Base-by-base conservation (phyloP, 2,329 filamentous ascomycete genomes). In the Colletotrichum sansevieriae region DNA sequence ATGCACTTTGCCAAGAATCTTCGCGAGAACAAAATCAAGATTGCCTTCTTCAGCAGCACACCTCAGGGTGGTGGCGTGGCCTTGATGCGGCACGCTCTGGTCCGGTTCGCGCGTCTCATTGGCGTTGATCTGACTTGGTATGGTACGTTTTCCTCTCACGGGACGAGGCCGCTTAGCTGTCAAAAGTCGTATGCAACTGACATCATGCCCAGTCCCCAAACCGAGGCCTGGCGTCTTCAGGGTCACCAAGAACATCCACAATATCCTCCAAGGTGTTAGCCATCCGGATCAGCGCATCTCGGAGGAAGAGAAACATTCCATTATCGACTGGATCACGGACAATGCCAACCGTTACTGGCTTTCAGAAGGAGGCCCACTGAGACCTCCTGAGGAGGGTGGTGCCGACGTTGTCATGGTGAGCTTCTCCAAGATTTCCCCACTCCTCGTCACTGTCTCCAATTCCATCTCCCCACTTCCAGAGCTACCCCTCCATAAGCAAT, bases 201-300 rank as follows among this genome's bases (percentile, higher is more conserved):
- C 68, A 65, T 61, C 57, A 66, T 51, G 18, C 18, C 47, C 29
- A 85, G 92, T 95, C 1, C 93, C 93, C 7, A 94, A 93, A 77
- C 92, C 93, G 22, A 90, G 91, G 58, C 92, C 92, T 3, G 90
- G 91, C 15, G 89, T 95, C 11, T 96, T 96, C 79, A 86, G 92
- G 58, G 91, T 93, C 78, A 96, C 93, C 72, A 96, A 96, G 81
- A 94, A 91, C 72, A 92, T 94, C 73, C 93, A 96, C 86, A 96
- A 96, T 79, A 95, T 95, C 71, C 88, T 96, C 3, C 93, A 96
- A 80, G 93, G 92, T 9, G 92, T 95, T 47, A 89, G 89, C 46
- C 83, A 85, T 29, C 87, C 88, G 0, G 85, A 87, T 3, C 86
- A 92, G 72, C 85, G 88, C n/a, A 83, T 95, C 37, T 88, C 85